phyloP scores from a whole-genome alignment of 2,329 filamentous ascomycete species.

The Xylaria sp. region DNA sequence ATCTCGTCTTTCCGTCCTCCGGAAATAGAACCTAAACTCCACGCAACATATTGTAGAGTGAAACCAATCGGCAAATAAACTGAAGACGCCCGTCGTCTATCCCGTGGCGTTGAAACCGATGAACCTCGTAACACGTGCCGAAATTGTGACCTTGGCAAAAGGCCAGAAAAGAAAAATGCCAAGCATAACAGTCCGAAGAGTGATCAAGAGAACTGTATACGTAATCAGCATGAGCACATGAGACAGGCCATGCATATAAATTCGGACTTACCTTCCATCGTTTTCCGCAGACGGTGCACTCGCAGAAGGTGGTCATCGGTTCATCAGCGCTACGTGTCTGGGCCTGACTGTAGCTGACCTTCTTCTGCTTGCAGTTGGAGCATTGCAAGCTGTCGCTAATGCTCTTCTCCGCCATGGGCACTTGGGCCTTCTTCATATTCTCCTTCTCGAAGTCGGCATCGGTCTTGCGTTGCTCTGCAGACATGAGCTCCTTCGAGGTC shows the following conservation, averaged over 20 bases:
- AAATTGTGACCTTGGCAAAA: conserved; percentile 9
- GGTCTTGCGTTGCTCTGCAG: conserved; percentile 74
- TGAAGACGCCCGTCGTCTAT: conserved; percentile 21
- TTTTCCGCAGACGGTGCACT: conserved; percentile 70
- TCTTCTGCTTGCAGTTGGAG: conserved; percentile 88
- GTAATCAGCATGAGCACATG: conserved; percentile 29
- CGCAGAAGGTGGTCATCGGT: conserved; percentile 80
- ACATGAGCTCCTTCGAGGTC: conserved; percentile 90
- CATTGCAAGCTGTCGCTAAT: conserved; percentile 88
- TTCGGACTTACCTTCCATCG: conserved; percentile 66
- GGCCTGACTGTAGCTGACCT: conserved; percentile 93
- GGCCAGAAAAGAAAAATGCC: conserved; percentile 9
- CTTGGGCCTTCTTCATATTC: conserved; percentile 97
- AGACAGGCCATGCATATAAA: conserved; percentile 11
- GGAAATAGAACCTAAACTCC: conserved; percentile 14
- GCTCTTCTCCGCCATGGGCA: conserved; percentile 87
- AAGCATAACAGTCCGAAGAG: neutral
- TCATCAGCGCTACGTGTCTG: conserved; percentile 96
- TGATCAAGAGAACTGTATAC: conserved; percentile 32
- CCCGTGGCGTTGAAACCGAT: conserved; percentile 7
- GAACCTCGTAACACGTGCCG: conserved; percentile 2
- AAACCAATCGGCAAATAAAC: conserved; percentile 7
- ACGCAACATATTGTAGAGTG: conserved; percentile 19
- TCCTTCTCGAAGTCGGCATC: conserved; percentile 80
- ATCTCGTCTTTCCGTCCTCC: conserved; percentile 6